phyloP scores from a whole-genome alignment of 805 yeast species.

The Sugiyamaella marilandica region DNA sequence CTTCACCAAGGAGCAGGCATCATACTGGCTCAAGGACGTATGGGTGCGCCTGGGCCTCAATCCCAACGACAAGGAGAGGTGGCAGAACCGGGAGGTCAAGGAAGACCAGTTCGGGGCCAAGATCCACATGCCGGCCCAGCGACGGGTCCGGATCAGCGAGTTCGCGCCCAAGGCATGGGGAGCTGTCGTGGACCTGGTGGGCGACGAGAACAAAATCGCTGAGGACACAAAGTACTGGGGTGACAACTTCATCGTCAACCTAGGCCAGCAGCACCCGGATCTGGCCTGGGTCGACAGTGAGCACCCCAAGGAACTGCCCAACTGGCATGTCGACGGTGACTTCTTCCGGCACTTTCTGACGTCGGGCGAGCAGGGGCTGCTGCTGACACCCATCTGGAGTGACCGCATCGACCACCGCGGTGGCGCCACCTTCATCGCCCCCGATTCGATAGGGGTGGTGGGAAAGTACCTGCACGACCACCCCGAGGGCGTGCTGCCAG shows the following conservation, averaged over 20 bases:
- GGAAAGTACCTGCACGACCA: constrained; percentile 5
- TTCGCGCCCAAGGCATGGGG: constrained; percentile 13
- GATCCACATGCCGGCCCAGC: constrained; percentile 11
- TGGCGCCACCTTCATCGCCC: constrained; percentile 12
- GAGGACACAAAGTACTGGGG: constrained; percentile 8
- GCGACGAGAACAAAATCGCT: constrained; percentile 8
- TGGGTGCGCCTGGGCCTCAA: constrained; percentile 13
- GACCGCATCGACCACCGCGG: constrained; percentile 8
- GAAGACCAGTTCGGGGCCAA: constrained; percentile 7
- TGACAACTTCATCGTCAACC: constrained; percentile 11
- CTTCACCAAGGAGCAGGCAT: constrained; percentile 10
- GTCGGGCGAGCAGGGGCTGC: constrained; percentile 13
- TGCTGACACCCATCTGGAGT: constrained; percentile 10
- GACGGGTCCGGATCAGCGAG: constrained; percentile 7
- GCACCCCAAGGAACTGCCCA: constrained; percentile 8
- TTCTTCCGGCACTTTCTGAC: constrained; percentile 13
- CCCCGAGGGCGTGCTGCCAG: constrained; percentile 13
- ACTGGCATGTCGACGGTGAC: constrained; percentile 14
- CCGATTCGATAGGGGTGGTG: constrained; percentile 10
- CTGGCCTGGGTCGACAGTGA: neutral
- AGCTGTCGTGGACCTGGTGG: constrained; percentile 8
- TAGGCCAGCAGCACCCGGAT: constrained; percentile 10
- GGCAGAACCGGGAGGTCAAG: constrained; percentile 7
- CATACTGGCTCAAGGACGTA: constrained; percentile 11
- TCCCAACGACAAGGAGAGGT: constrained; percentile 8